These are phyloP conservation scores for Buxus sempervirens DNA, from an alignment of 164 flowering plant species.

Conservation along the genomic window DNA sequence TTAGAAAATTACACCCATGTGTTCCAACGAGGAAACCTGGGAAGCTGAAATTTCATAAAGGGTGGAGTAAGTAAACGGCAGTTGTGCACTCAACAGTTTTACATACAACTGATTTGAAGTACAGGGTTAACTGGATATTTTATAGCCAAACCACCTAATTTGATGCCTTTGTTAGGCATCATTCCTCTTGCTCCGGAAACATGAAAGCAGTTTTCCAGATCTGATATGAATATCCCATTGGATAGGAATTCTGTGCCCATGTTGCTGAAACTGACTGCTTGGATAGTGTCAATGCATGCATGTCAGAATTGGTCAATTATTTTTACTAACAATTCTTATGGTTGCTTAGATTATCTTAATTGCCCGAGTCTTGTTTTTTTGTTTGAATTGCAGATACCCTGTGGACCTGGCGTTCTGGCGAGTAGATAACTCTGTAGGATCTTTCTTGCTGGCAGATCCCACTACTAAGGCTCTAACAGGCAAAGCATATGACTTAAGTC, in stretches of 20 bases:
- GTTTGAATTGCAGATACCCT: constrained; percentile 35
- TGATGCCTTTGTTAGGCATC: too few relatives aligned
- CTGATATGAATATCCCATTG: background rate
- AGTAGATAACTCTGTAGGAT: constrained; percentile 84
- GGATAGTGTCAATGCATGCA: background rate
- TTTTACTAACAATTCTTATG: too few relatives aligned
- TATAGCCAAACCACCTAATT: too few relatives aligned
- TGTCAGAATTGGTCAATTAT: background rate
- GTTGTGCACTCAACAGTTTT: background rate
- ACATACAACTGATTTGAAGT: background rate
- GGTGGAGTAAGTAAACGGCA: background rate
- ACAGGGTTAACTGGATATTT: too few relatives aligned
- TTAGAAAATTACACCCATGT: background rate
- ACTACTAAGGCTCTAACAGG: constrained; percentile 32
- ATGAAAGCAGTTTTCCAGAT: background rate
- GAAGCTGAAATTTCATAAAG: background rate
- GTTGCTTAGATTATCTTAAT: background rate
- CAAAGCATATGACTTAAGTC: constrained; percentile 76
- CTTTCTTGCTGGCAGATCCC: constrained; percentile 82
- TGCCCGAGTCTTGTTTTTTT: background rate
- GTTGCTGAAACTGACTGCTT: background rate
- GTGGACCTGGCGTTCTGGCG: constrained; percentile 81
- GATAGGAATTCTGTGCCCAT: background rate
- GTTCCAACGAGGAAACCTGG: background rate
- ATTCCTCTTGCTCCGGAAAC: too few relatives aligned